These are phyloP conservation scores for Hysterium pulicare DNA, from an alignment of 2,329 filamentous ascomycete species.

Conservation along the genomic window DNA sequence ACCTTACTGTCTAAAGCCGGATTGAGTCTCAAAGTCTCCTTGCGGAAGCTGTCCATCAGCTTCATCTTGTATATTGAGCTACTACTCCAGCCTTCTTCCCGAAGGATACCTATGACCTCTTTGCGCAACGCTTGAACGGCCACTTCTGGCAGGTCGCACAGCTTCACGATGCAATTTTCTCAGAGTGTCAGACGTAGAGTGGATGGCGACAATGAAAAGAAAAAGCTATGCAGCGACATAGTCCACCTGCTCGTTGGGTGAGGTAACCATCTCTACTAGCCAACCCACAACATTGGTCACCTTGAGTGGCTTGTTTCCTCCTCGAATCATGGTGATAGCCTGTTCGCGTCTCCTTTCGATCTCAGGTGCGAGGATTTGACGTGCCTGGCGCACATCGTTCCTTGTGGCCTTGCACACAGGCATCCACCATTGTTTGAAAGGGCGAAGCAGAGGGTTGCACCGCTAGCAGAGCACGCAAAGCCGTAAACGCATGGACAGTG, in stretches of 20 bases:
- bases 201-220: not conserved
- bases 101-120: not conserved
- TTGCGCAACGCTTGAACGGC: not conserved
- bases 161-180: constrained; percentile 1
- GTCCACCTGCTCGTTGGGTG: constrained; percentile 14
- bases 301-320: constrained; percentile 9
- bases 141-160: not conserved
- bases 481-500: constrained; percentile 32
- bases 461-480: constrained; percentile 27
- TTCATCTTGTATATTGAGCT: not conserved
- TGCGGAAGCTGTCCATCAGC: constrained; percentile 9
- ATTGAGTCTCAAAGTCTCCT: constrained; percentile 5
- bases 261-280: not conserved
- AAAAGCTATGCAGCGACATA: not conserved
- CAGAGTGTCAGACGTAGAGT: not conserved
- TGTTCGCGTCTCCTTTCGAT: constrained; percentile 24
- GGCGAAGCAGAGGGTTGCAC: constrained; percentile 32
- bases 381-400: constrained; percentile 23
- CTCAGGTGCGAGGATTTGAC: constrained; percentile 33
- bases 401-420: constrained; percentile 31
- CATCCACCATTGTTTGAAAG: constrained; percentile 31
- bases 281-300: constrained; percentile 19
- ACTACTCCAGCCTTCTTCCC: not conserved
- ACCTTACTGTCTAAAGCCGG: not conserved
- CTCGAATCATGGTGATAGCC: constrained; percentile 4